Base-by-base conservation (phyloP, 2,329 filamentous ascomycete genomes). In the Exophiala bonariae region DNA sequence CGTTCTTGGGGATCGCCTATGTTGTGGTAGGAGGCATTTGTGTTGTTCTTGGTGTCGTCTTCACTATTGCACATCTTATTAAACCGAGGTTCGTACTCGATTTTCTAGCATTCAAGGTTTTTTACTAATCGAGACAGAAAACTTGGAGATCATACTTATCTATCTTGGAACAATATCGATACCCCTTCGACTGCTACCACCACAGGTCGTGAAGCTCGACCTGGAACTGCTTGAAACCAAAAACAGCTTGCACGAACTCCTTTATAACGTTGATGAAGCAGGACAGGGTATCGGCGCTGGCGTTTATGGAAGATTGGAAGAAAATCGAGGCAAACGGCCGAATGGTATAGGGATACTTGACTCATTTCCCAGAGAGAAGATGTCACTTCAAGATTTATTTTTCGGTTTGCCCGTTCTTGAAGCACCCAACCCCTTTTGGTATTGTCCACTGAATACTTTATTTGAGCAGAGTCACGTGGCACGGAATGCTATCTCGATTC, bases 121-220 rank as follows among this genome's bases (percentile, higher is more conserved):
- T 33, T 39, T 8, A 28, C 46, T 46, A 33, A 52, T 22, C 6
- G 16, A n/a, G 55, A 41, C 58, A 92, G 93, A 63, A 99, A 97
- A 86, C 81, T 99, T 33, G 93, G 93, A 52, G 93, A 99, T 67
- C 93, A 97, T 69, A 96, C 90, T 7, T 97, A 99, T 67, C 79
- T 99, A 39, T 93, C 89, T 18, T 99, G 93, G 93, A 96, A 97
- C 67, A 86, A 83, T n/a, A n/a, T n/a, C 53, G 83, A 87, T 36
- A 73, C 80, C 50, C 42, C 48, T 10, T 76, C 72, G 50, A 77
- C 79, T 36, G 79, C 77, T 49, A 79, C 76, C 14, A 65, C 73
- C 18, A 73, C 73, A 2, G 73, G 71, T 35, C 82, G 83, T 50
- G 81, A 85, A 54, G 78, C 84, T 39, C 58, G 63, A 47, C 63